Evolutionary conservation across 164 flowering plant species (phyloP), one percentile per base, ranked within the genome.

Genomic region (Tetrastigma voinierianum): DNA sequence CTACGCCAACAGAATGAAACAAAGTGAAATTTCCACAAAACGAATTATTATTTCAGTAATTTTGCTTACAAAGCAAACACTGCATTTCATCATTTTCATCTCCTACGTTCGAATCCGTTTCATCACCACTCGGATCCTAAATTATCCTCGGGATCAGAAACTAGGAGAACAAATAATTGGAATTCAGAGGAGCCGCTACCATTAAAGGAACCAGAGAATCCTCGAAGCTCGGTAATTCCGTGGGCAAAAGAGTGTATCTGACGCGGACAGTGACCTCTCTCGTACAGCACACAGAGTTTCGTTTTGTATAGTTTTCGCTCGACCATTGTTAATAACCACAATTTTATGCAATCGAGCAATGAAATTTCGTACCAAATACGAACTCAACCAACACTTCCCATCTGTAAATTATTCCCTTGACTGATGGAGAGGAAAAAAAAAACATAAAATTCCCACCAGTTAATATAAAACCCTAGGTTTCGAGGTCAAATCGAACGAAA

Each of bases 241-340:
- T 92, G 97, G 2, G 97, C 97, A 47, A 88, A 92, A 9, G 88
- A 83, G 76, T 96, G 90, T 74, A 58, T 79, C 71, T 74, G 87
- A 59, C 97, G 88, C 2, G 70, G 46, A 65, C 97, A 92, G 32
- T 69, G 87, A 15, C 97, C 97, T 73, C 69, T 83, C 64, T 79
- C 83, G 70, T 78, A 90, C 51, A 87, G 69, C 1, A 76, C 61
- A 65, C 97, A 92, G 19, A 90, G 60, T 85, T 80, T 92, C 70
- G 97, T 92, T 79, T 87, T 92, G 78, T 70, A 90, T 5, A 77
- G 77, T 74, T 82, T 88, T 46, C 83, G 49, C 49, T 80, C 97
- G 61, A 78, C 70, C 94, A 85, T 85, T 8, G 53, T 61, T 57
- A 10, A 24, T 59, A 32, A 3, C 40, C 40, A 32, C 40, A 32